These are phyloP conservation scores for Mycena sp. DNA, from an alignment of 1,284 basidiomycete species.

Conservation along the genomic window DNA sequence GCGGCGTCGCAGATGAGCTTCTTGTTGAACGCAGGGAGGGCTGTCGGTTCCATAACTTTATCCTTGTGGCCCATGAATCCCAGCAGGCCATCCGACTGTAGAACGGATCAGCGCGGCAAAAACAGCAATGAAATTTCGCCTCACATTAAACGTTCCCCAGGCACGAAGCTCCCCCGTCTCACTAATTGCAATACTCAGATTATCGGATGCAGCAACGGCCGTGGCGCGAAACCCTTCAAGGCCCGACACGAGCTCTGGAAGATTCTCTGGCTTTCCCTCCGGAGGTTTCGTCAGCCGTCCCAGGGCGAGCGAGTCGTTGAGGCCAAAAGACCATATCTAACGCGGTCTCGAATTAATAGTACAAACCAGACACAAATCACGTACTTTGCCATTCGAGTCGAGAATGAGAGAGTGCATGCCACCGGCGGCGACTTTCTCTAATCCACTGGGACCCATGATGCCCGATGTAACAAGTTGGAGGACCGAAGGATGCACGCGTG, in stretches of 20 bases:
- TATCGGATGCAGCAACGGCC: slow-evolving; percentile 77
- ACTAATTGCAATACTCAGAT: slow-evolving; percentile 75
- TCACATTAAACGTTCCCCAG: slow-evolving; percentile 87
- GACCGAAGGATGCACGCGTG: slow-evolving; percentile 11
- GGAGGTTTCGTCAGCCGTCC: slow-evolving; percentile 73
- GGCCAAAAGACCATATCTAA: slow-evolving; percentile 80
- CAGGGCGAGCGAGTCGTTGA: slow-evolving; percentile 87
- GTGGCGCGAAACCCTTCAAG: slow-evolving; percentile 74
- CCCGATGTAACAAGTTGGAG: background rate
- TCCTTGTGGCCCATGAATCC: slow-evolving; percentile 70
- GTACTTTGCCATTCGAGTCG: slow-evolving; percentile 63
- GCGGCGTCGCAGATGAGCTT: slow-evolving; percentile 71
- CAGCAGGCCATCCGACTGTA: slow-evolving; percentile 71
- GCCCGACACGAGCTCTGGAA: slow-evolving; percentile 59
- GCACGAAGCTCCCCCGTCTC: slow-evolving; percentile 76
- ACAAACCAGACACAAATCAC: slow-evolving; percentile 48
- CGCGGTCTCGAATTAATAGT: slow-evolving; percentile 35
- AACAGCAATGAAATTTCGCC: slow-evolving; percentile 44
- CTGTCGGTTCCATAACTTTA: slow-evolving; percentile 64
- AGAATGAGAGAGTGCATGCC: slow-evolving; percentile 79
- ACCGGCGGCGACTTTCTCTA: slow-evolving; percentile 72
- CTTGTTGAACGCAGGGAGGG: slow-evolving; percentile 57
- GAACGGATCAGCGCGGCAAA: slow-evolving; percentile 5
- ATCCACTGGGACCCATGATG: slow-evolving; percentile 44
- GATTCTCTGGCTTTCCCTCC: slow-evolving; percentile 60